Percentiles rank a stretch among this genome's conserved stretches.
These are phyloP conservation scores for Trichophyton rubrum DNA, from an alignment of 2,329 filamentous ascomycete genomes.

Conservation along the genomic window DNA sequence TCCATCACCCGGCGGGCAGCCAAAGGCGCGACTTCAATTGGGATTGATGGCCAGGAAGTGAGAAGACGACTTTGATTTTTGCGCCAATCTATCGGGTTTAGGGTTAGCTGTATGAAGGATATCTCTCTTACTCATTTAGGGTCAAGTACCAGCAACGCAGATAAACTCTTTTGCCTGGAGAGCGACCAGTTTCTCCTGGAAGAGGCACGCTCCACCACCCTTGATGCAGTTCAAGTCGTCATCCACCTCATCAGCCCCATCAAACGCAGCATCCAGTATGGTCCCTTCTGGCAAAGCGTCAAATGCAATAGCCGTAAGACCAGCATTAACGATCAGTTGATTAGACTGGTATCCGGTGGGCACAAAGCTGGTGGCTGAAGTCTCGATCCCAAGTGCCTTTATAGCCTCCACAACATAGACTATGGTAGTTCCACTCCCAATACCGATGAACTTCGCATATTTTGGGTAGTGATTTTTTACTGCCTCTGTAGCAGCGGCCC, in stretches of 20 bases:
- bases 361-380: conserved; percentile 61
- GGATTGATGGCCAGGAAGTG: conserved; percentile 67
- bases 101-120: no score
- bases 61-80: conserved; percentile 71
- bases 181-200: conserved; percentile 94
- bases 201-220: conserved; percentile 90
- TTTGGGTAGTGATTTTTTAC: conserved; percentile 49
- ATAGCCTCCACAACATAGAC: conserved; percentile 58
- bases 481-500: conserved; percentile 45
- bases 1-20: conserved; percentile 64
- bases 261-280: conserved; percentile 79
- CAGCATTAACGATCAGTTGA: conserved; percentile 68
- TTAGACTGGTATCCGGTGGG: conserved; percentile 88
- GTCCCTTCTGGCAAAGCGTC: conserved; percentile 55
- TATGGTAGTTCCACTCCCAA: conserved; percentile 53
- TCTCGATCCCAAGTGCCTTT: conserved; percentile 35
- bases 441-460: conserved; percentile 47
- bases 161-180: conserved; percentile 73
- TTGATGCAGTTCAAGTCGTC: conserved; percentile 93
- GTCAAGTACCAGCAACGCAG: conserved; percentile 60
- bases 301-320: conserved; percentile 64
- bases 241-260: conserved; percentile 95
- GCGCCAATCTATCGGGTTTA: conserved; percentile 55
- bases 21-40: conserved; percentile 85
- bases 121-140: not conserved